These are phyloP conservation scores for Botryosphaeria dothidea DNA, from an alignment of 2,329 filamentous ascomycete genomes.

Conservation along the genomic window DNA sequence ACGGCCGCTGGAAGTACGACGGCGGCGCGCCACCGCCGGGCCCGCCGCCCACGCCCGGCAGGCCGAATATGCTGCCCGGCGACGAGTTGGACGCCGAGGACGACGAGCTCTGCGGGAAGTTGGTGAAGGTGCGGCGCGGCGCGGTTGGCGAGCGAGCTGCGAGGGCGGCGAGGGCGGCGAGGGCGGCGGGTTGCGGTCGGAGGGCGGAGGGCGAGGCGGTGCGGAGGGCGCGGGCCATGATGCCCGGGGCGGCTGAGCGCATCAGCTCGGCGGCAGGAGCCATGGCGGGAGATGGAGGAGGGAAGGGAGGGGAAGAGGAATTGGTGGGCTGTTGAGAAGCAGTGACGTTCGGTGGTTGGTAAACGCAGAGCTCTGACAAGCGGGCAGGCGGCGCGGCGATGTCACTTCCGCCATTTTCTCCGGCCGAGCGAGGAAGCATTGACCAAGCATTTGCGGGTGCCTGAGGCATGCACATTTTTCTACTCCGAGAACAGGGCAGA, in stretches of 20 bases:
- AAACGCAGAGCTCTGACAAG: neutral
- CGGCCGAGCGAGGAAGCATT: neutral
- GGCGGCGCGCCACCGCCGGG: constrained; percentile 48
- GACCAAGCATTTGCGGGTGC: neutral
- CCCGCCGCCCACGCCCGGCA: neutral
- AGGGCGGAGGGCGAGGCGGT: neutral
- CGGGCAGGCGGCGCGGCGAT: neutral
- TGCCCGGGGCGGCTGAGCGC: constrained; percentile 6
- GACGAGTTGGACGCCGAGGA: neutral
- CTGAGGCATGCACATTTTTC: neutral
- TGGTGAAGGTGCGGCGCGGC: neutral
- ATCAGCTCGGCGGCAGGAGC: constrained; percentile 17
- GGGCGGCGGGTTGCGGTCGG: neutral
- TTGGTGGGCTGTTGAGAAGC: neutral
- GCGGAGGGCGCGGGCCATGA: constrained; percentile 3
- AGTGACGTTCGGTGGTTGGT: neutral
- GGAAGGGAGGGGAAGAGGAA: neutral
- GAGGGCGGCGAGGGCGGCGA: neutral
- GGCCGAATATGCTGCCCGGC: constrained; percentile 2
- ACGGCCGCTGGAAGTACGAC: constrained; percentile 75
- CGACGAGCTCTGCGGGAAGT: neutral
- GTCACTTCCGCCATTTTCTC: constrained; percentile 18
- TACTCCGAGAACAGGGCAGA: neutral
- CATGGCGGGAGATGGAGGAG: constrained; percentile 5
- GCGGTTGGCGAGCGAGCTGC: neutral